phyloP scores from a whole-genome alignment of 495 filamentous ascomycete species.

The Penicillium pancosmium region DNA sequence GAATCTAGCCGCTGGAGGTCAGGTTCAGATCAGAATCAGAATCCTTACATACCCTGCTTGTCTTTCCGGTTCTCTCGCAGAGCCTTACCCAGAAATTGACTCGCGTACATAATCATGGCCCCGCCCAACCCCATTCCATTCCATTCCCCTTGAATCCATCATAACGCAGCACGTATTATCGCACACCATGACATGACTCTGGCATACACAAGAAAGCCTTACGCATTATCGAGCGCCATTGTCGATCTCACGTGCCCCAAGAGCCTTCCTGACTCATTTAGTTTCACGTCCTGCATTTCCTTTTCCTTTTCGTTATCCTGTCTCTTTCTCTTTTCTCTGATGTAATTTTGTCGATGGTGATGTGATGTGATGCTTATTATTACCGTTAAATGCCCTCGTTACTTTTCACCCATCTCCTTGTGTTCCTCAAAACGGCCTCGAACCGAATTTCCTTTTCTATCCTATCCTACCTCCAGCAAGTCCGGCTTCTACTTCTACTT shows the following conservation, averaged over 20 bases:
- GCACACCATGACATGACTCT: too few relatives aligned
- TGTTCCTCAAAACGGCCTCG: not conserved
- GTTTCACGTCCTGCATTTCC: constrained; percentile 5
- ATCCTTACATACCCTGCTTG: constrained; percentile 22
- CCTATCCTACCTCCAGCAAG: too few relatives aligned
- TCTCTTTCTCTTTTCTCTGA: constrained; percentile 3
- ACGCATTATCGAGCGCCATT: constrained; percentile 18
- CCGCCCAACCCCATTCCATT: not conserved
- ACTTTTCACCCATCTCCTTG: constrained; percentile 2
- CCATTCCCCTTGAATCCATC: not conserved
- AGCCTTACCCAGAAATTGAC: constrained; percentile 17
- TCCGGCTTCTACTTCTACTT: too few relatives aligned
- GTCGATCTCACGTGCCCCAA: constrained; percentile 5
- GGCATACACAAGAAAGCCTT: too few relatives aligned
- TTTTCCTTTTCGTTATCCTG: not conserved
- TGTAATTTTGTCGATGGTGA: constrained; percentile 8
- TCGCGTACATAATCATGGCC: constrained; percentile 26
- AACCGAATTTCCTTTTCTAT: not conserved
- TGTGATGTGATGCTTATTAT: constrained; percentile 8
- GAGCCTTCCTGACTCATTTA: not conserved
- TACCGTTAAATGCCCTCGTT: constrained; percentile 14
- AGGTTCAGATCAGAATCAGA: constrained; percentile 1
- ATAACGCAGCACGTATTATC: constrained; percentile 19
- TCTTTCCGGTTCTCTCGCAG: constrained; percentile 1
- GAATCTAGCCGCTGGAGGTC: not conserved